Percentiles rank a stretch among this genome's conserved stretches.
These are phyloP conservation scores for Mycogone perniciosa DNA, from an alignment of 2,329 filamentous ascomycete genomes.

Conservation along the genomic window DNA sequence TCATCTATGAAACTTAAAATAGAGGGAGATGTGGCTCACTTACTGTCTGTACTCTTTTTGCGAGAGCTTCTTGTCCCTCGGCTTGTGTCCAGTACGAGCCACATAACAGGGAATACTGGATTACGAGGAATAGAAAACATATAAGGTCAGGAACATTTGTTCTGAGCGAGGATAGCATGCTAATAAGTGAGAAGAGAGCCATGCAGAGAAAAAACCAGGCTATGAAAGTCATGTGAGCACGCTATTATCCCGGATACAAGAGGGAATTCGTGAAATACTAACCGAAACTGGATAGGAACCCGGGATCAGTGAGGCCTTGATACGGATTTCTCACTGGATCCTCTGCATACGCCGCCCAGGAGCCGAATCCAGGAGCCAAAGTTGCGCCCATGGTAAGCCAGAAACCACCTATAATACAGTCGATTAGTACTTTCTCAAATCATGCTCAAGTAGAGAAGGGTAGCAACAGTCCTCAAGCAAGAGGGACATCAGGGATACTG, in stretches of 20 bases:
- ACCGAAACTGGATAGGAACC: not conserved
- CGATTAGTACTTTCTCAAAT: not conserved
- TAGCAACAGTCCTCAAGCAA: not conserved
- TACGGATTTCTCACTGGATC: not conserved
- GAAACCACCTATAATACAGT: not conserved
- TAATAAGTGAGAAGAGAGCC: not conserved
- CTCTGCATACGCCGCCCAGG: not conserved
- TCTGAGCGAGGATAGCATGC: not conserved
- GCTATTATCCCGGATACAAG: not conserved
- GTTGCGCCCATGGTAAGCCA: not conserved
- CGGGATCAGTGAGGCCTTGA: not conserved
- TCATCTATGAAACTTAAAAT: too few species aligned
- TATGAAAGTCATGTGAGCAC: not conserved
- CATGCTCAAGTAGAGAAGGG: too few species aligned
- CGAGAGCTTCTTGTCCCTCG: not conserved
- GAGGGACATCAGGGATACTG: not conserved
- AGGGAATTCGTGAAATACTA: not conserved
- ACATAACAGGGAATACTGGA: not conserved
- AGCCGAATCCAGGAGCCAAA: not conserved
- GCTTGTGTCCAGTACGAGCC: not conserved
- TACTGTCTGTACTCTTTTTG: slow-evolving; percentile 10
- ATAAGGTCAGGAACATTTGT: not conserved
- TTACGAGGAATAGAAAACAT: not conserved
- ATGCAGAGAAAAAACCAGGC: not conserved
- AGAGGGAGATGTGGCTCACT: too few species aligned